Conservation (phyloP, 108 stramenopile genomes). For the Parietichytrium sp. region DNA sequence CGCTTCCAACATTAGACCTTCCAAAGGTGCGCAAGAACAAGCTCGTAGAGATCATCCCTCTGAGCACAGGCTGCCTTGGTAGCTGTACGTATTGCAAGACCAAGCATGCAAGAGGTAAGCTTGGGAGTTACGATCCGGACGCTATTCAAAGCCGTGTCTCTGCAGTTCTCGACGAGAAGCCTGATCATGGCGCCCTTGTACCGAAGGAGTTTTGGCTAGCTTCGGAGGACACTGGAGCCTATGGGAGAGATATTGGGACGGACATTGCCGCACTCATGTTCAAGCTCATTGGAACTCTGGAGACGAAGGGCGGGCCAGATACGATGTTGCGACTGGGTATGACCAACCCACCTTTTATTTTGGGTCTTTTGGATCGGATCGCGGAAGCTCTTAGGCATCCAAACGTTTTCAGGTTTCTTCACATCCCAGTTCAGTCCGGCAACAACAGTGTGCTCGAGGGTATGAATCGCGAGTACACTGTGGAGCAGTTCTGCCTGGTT, state of each 20-base stretch:
- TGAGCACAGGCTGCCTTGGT: constrained; percentile 59
- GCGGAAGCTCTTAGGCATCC: constrained; percentile 12
- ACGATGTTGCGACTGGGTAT: constrained; percentile 56
- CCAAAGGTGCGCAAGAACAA: constrained; percentile 57
- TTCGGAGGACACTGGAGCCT: constrained; percentile 61
- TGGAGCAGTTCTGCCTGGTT: constrained; percentile 44
- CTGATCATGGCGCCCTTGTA: background rate
- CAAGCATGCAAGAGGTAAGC: constrained; percentile 53
- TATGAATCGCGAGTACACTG: constrained; percentile 60
- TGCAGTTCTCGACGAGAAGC: constrained; percentile 43
- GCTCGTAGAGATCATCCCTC: constrained; percentile 58
- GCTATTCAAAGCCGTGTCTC: constrained; percentile 48
- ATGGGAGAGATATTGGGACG: constrained; percentile 54
- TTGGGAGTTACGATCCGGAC: constrained; percentile 51
- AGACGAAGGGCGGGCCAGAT: background rate
- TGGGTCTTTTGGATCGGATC: constrained; percentile 48
- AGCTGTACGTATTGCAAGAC: constrained; percentile 65
- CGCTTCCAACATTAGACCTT: constrained; percentile 53
- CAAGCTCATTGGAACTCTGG: background rate
- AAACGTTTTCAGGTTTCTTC: constrained; percentile 51
- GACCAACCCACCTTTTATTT: constrained; percentile 63
- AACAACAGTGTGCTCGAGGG: constrained; percentile 43
- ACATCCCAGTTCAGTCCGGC: constrained; percentile 57
- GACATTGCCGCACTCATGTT: constrained; percentile 17
- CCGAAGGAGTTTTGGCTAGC: constrained; percentile 55